Evolutionary conservation across 352 stramenopile genomes (phyloP), one percentile per base, ranked within the genome.

Genomic region (Stephanocyclus meneghinianus): DNA sequence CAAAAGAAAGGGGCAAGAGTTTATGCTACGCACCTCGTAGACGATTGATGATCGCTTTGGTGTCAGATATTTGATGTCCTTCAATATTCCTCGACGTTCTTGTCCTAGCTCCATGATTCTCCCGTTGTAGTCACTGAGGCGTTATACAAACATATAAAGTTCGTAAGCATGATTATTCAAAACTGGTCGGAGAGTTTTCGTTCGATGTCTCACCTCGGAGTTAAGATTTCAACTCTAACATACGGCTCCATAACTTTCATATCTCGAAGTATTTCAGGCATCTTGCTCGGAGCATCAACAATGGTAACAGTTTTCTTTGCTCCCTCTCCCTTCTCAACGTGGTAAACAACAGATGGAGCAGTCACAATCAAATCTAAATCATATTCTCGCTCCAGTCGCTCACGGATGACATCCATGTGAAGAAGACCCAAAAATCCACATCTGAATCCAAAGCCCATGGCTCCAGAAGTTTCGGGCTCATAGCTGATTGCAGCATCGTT

Each of bases 341-440:
- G 97, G 86, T 99, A 99, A 29, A 98, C 96, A 56, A 99, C 97
- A 84, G 97, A 98, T 0, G 97, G 97, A 40, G 97, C 97, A 1
- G 97, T 99, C 26, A 98, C 95, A 51, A 99, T 95, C 44, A 99
- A 93, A 78, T 98, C 96, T 69, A 99, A 95, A 76, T 96, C 94
- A 85, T 99, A 98, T 79, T 99, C 97, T 66, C 98, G 89, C 68
- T 96, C 95, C 2, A 99, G 91, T 8, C 97, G 91, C 86, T 99
- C 96, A 78, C 99, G 96, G 57, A 99, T 97, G 67, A 98, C 97
- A 83, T 99, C 97, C 97, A 99, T 99, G 85, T 99, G 97, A 57
- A 99, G 81, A 21, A 99, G 82, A 0, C 97, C 97, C 13, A 99
- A 91, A 84, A 99, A 99, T 0, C 97, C 97, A 70, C 87, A 92